Evolutionary conservation across 2,329 filamentous ascomycete species (phyloP).

Genomic region (Pyrenochaeta sp.): DNA sequence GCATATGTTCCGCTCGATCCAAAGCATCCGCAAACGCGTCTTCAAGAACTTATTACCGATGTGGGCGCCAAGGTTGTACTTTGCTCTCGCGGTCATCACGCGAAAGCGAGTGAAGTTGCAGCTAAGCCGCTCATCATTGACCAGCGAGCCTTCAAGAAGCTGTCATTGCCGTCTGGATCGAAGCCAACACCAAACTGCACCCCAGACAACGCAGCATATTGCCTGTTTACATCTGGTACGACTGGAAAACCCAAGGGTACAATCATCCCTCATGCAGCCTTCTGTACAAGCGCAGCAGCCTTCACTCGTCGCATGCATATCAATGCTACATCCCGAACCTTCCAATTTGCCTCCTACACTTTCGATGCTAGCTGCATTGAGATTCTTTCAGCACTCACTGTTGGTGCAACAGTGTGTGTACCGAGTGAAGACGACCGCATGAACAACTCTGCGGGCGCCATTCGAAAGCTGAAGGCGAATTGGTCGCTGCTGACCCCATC

Average conservation of each 20-base stretch:
- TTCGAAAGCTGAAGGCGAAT: slow-evolving; percentile 35
- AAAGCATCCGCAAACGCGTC: slow-evolving; percentile 43
- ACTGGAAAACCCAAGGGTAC: slow-evolving; percentile 63
- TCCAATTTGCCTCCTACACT: slow-evolving; percentile 59
- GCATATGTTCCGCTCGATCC: slow-evolving; percentile 50
- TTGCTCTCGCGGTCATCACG: slow-evolving; percentile 31
- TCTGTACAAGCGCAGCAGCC: slow-evolving; percentile 57
- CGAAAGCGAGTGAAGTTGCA: slow-evolving; percentile 32
- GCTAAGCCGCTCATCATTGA: slow-evolving; percentile 37
- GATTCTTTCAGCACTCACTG: slow-evolving; percentile 60
- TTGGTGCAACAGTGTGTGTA: slow-evolving; percentile 61
- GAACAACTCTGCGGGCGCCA: slow-evolving; percentile 58
- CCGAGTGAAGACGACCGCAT: slow-evolving; percentile 63
- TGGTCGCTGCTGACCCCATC: slow-evolving; percentile 43
- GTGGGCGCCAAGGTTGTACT: slow-evolving; percentile 38
- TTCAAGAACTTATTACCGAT: slow-evolving; percentile 44
- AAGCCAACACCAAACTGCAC: slow-evolving; percentile 46
- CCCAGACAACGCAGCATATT: slow-evolving; percentile 62
- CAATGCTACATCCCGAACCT: slow-evolving; percentile 62
- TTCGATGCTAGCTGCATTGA: slow-evolving; percentile 65
- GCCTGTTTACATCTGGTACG: slow-evolving; percentile 62
- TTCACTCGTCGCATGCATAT: slow-evolving; percentile 51
- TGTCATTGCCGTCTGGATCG: slow-evolving; percentile 43
- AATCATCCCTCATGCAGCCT: slow-evolving; percentile 67
- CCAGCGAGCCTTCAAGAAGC: slow-evolving; percentile 51